These are phyloP conservation scores for Polysphondylium violaceum DNA, from an alignment of 78 protist genomes.

Conservation along the genomic window DNA sequence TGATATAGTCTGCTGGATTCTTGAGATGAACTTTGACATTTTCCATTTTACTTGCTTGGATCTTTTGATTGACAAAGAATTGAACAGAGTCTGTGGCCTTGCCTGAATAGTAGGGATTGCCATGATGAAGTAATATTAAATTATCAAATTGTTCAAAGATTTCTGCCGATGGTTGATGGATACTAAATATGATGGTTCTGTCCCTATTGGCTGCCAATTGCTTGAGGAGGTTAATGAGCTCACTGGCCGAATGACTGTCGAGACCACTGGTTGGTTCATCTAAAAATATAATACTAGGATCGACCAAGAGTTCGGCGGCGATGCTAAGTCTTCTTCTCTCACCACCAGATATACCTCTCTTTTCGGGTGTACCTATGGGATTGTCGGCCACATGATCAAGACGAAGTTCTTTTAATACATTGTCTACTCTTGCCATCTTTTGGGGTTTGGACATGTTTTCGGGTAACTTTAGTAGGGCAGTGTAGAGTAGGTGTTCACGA, in stretches of 20 bases:
- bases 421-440: slow-evolving; percentile 32
- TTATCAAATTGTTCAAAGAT: slow-evolving; percentile 85
- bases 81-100: slow-evolving; percentile 30
- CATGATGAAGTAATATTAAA: slow-evolving; percentile 83
- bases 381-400: slow-evolving; percentile 70
- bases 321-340: slow-evolving; percentile 86
- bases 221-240: slow-evolving; percentile 40
- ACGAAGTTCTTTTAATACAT: slow-evolving; percentile 76
- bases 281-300: slow-evolving; percentile 87
- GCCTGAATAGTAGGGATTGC: slow-evolving; percentile 64
- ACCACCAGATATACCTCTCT: slow-evolving; percentile 96
- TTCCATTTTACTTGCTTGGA: not conserved
- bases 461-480: slow-evolving; percentile 78
- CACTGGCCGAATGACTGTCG: slow-evolving; percentile 83
- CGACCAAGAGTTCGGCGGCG: slow-evolving; percentile 85
- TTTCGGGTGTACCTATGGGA: slow-evolving; percentile 87
- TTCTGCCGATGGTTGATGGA: slow-evolving; percentile 93
- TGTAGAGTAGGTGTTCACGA: slow-evolving; percentile 74
- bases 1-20: slow-evolving; percentile 86
- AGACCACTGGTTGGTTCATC: slow-evolving; percentile 92
- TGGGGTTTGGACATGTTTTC: slow-evolving; percentile 15
- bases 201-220: slow-evolving; percentile 55
- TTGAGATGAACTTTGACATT: slow-evolving; percentile 26
- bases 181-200: slow-evolving; percentile 77
- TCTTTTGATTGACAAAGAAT: slow-evolving; percentile 53